Percentiles rank a stretch among this genome's conserved stretches.
Conservation (phyloP, 2,329 filamentous ascomycete genomes). For the Pestalotiopsis sp. region DNA sequence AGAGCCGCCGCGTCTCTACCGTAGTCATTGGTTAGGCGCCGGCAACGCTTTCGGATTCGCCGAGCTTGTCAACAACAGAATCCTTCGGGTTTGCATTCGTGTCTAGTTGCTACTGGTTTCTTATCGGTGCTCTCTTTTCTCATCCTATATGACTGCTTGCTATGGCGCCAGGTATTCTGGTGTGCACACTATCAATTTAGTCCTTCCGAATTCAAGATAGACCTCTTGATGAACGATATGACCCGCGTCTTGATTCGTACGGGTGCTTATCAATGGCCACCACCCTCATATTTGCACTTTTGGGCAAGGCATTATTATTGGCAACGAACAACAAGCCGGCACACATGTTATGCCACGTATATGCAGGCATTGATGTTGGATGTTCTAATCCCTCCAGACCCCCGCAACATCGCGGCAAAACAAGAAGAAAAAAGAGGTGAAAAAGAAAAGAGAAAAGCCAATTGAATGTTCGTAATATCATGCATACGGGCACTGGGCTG, state of each 20-base stretch:
- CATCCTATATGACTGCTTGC: constrained; percentile 3
- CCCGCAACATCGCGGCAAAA: too few species aligned
- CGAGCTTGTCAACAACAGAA: background rate
- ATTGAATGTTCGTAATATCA: background rate
- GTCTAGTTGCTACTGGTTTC: background rate
- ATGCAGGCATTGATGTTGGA: too few species aligned
- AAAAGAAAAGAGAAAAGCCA: background rate
- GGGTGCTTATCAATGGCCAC: background rate
- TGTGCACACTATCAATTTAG: background rate
- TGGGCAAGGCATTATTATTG: background rate
- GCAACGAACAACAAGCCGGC: background rate
- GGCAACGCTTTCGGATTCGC: constrained; percentile 6
- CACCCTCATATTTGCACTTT: background rate
- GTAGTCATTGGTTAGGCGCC: constrained; percentile 6
- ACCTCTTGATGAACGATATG: background rate
- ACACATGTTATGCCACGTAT: background rate
- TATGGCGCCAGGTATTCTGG: background rate
- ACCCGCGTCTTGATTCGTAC: background rate
- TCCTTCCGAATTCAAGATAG: background rate
- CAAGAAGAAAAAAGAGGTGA: too few species aligned
- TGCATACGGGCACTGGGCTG: background rate
- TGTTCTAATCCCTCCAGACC: too few species aligned
- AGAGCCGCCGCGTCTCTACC: background rate
- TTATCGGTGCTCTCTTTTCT: background rate
- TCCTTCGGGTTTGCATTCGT: constrained; percentile 4